phyloP scores from a whole-genome alignment of 2,329 filamentous ascomycete genomes.

The Arthrinium phaeospermum region DNA sequence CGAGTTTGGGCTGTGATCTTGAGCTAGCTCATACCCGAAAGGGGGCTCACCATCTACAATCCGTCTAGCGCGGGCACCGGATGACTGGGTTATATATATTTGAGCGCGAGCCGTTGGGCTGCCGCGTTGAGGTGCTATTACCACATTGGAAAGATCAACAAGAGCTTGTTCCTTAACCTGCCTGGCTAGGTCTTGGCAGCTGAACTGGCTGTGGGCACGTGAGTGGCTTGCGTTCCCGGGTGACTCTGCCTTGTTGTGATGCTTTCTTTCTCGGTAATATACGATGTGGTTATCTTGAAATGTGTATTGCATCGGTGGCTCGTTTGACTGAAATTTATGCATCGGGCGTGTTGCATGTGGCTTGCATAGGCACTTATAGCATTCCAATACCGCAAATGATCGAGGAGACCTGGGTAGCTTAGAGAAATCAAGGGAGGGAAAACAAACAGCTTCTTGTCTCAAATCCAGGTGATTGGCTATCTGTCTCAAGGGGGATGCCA shows the following conservation, averaged over 20 bases:
- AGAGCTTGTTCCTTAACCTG: neutral
- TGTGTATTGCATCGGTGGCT: neutral
- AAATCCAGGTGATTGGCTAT: neutral
- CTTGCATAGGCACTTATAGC: neutral
- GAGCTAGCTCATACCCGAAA: neutral
- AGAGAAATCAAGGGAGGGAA: neutral
- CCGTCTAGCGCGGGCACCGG: neutral
- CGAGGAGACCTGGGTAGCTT: too few relatives aligned
- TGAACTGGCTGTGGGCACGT: neutral
- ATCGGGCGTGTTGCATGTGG: neutral
- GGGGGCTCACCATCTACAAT: neutral
- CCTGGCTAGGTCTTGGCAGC: constrained; percentile 7
- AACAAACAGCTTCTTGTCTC: neutral
- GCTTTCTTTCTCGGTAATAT: neutral
- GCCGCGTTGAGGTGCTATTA: neutral
- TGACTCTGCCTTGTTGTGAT: neutral
- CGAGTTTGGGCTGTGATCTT: neutral
- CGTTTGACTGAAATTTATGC: too few relatives aligned
- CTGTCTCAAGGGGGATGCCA: neutral
- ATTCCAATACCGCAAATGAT: neutral
- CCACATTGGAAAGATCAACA: neutral
- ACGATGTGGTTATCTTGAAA: neutral
- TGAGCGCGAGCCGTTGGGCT: neutral
- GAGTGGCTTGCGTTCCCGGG: neutral
- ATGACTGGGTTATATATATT: neutral